Evolutionary conservation across 2,329 filamentous ascomycete genomes (phyloP).

Genomic region (Aspergillus udagawae): DNA sequence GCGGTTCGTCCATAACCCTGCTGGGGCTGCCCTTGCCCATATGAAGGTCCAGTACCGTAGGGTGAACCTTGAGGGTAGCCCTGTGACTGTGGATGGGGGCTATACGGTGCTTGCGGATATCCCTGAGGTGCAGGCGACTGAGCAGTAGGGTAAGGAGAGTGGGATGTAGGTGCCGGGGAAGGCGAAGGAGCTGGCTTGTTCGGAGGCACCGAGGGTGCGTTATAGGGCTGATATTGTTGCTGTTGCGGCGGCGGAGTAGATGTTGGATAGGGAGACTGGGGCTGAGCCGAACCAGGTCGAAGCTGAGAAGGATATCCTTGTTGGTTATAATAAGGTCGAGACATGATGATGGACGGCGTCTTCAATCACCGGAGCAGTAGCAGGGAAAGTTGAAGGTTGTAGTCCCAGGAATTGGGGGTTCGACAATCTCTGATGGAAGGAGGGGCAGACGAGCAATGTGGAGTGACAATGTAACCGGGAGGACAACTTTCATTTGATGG

Average conservation of each 20-base stretch:
- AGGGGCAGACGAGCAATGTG: conserved; percentile 4
- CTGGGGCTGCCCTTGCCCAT: conserved; percentile 15
- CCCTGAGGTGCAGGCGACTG: conserved; percentile 27
- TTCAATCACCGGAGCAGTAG: conserved; percentile 10
- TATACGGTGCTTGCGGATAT: conserved; percentile 39
- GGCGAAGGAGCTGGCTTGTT: conserved; percentile 29
- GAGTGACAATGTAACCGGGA: conserved; percentile 1
- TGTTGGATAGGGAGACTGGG: conserved; percentile 36
- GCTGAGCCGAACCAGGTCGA: conserved; percentile 29
- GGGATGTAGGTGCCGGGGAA: conserved; percentile 4
- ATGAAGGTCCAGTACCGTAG: conserved; percentile 19
- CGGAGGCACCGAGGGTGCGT: conserved; percentile 27
- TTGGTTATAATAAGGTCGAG: conserved; percentile 32
- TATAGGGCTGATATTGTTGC: conserved; percentile 36
- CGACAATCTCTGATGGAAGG: conserved; percentile 2
- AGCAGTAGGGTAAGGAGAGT: conserved; percentile 25
- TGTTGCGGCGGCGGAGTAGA: conserved; percentile 26
- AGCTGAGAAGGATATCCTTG: conserved; percentile 34
- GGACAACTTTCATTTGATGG: conserved; percentile 11
- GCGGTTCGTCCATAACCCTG: conserved; percentile 42
- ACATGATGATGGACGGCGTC: conserved; percentile 26
- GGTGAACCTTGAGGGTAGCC: conserved; percentile 24
- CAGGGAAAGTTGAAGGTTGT: conserved; percentile 5
- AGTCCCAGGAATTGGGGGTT: conserved; percentile 2
- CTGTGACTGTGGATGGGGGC: conserved; percentile 24